Base-by-base conservation (phyloP, 345 rosid species). In the Erucastrum elatum region DNA sequence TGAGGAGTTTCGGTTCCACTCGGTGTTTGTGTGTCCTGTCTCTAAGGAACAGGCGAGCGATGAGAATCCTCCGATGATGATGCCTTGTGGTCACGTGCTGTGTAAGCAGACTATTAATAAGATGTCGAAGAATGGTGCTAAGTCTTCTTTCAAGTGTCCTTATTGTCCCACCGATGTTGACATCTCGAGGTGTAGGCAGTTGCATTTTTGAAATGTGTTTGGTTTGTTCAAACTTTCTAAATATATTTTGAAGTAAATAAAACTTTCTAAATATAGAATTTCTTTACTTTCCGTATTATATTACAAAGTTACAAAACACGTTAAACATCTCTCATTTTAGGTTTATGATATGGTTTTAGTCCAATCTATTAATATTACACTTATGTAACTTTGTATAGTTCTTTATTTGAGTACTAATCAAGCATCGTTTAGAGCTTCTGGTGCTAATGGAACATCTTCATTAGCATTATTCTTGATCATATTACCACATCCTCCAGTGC, bases 51-150 rank as follows among this genome's bases (percentile, higher is more conserved):
- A 91, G 82, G 84, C 94, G 0, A 86, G 85, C 0, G 94, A 85
- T 2, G 94, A 88, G 0, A 91, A 91, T 51, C 97, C 93, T 0
- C 93, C 97, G 4, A 88, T 91, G 92, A 69, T 90, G 87, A 86
- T 91, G 94, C 8, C 88, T 1, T 91, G 97, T 27, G 93, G 94
- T 8, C 97, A 91, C 26, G 97, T 89, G 10, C 92, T 91, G 12
- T 89, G 97, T 86, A 86, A 84, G 84, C 92, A 86, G 67, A 85
- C 97, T 3, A 86, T 91, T 34, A 86, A 82, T 70, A 89, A 82
- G 88, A 89, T 91, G 97, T 89, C 94, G 15, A 91, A 87, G 87
- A 91, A 89, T 71, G 73, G 84, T 4, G 61, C 94, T 0, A 91
- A 81, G 81, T 64, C 78, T 66, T 58, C 79, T 27, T 88, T 91